Base-by-base conservation (phyloP, 306 rosid genomes). In the Erythrophleum fordii region DNA sequence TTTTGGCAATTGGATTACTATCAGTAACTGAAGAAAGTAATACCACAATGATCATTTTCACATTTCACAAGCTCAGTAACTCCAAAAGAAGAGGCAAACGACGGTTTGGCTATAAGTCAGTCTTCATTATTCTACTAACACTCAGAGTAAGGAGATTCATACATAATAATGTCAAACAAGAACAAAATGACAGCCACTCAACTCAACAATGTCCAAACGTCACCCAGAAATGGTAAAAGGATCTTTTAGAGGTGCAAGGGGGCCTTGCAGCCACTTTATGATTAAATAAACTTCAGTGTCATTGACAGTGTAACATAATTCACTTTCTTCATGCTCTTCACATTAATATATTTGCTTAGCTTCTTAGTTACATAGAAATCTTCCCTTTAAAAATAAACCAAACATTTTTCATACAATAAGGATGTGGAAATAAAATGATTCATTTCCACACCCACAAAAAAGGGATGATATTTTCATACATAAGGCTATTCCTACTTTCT, bases 111-210 rank as follows among this genome's bases (percentile, higher is more conserved):
- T 6, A 77, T 6, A 28, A 59, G 49, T n/a, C 46, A 61, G 16
- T 12, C 44, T 0, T 62, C 44, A 49, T 60, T 48, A 41, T 77
- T 69, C 41, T 69, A 60, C 44, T 11, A 8, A 46, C 11, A 59
- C 31, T 22, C 2, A 35, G 12, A 48, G 55, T 17, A n/a, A 58
- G 45, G 55, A 81, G 44, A 81, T 68, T 18, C 31, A 14, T 31
- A 37, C 14, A 64, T 39, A 8, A 48, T 69, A 45, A 46, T 60
- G 72, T 26, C 65, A 55, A 45, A 75, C 76, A 81, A 81, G 65
- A 67, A 74, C 8, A 67, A 81, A 55, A 41, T 44, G 51, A 12
- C 25, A 55, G 59, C 78, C 62, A 20, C 35, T 52, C 51, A 69
- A 56, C 25, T 11, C 69, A 18, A 49, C 42, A 41, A 37, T 41